Conservation (phyloP, 805 yeast genomes). For the Aciculoconidium aculeatum region DNA sequence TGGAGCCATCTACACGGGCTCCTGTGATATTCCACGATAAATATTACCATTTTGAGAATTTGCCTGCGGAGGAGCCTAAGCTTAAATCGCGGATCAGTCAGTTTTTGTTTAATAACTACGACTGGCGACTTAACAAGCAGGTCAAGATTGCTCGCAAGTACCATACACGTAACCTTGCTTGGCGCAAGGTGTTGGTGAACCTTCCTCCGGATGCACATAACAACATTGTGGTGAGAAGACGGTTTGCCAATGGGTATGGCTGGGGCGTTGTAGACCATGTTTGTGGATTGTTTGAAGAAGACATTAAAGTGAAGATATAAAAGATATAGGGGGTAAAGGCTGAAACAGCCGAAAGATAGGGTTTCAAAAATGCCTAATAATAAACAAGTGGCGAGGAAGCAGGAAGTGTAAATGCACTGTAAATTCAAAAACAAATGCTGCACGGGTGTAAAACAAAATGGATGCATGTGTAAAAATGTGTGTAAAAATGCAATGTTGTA, state of each 20-base stretch:
- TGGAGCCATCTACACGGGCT: conserved; percentile 28
- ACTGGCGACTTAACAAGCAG: conserved; percentile 34
- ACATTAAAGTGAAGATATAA: conserved; percentile 1
- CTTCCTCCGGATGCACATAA: conserved; percentile 44
- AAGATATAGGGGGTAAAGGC: too few species aligned
- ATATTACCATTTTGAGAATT: conserved; percentile 27
- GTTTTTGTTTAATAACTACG: conserved; percentile 21
- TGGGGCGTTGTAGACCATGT: conserved; percentile 43
- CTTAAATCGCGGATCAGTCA: conserved; percentile 5
- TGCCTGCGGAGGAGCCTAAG: conserved; percentile 21
- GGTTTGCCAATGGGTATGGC: conserved; percentile 41
- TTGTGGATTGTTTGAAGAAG: conserved; percentile 18
- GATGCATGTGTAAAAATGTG: too few species aligned
- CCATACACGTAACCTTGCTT: conserved; percentile 29
- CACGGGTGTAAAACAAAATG: too few species aligned
- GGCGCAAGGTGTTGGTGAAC: conserved; percentile 41
- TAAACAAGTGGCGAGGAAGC: too few species aligned
- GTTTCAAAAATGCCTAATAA: too few species aligned
- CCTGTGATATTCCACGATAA: conserved; percentile 39
- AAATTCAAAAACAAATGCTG: too few species aligned
- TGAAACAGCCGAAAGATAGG: too few species aligned
- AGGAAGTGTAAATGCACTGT: too few species aligned
- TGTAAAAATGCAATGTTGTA: conserved; percentile 1
- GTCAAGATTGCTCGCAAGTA: conserved; percentile 37
- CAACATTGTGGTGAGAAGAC: conserved; percentile 37